Base-by-base conservation (phyloP, 2,329 filamentous ascomycete genomes). In the Bretziella fagacearum region DNA sequence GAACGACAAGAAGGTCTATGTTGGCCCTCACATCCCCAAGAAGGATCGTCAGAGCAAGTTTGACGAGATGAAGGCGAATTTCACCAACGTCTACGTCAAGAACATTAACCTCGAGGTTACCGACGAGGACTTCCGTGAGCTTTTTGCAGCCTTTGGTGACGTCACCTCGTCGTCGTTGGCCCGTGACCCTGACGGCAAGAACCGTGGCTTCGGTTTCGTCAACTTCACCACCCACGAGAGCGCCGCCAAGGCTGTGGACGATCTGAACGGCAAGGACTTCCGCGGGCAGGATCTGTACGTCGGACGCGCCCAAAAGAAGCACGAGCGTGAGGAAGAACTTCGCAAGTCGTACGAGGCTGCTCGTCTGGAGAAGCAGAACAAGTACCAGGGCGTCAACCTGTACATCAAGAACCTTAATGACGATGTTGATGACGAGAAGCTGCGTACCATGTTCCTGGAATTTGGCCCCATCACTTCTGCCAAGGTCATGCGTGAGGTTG, bases 1-100 rank as follows among this genome's bases (percentile, higher is more conserved):
- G 62, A 98, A 98, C 70, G 91, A 98, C 77, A 98, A 98, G 81
- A 98, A 98, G 77, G 91, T 98, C 54, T 98, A 93, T 58, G 91
- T 98, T 57, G 91, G 91, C 54, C 89, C 95, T 69, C 91, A 98
- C 70, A 96, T 98, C 60, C 87, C 91, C 64, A 96, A 96, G 82
- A 96, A 96, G 77, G 91, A 98, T 63, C 89, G 91, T 59, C 91
- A 96, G 77, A 94, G 85, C 84, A 98, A 98, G 72, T 96, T 96
- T 58, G 91, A 98, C 72, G 91, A 98, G 75, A 98, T 98, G 89
- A 98, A 98, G 81, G 91, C 91, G 66, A 98, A 98, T 75, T 98
- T 93, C 76, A 98, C 91, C 72, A 98, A 98, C 66, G 80, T 98
- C 66, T 98, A 98, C 70, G 84, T 98, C 71, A 98, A 98, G 80